phyloP scores from a whole-genome alignment of 179 eudicot genomes.

The Gypsophila paniculata region DNA sequence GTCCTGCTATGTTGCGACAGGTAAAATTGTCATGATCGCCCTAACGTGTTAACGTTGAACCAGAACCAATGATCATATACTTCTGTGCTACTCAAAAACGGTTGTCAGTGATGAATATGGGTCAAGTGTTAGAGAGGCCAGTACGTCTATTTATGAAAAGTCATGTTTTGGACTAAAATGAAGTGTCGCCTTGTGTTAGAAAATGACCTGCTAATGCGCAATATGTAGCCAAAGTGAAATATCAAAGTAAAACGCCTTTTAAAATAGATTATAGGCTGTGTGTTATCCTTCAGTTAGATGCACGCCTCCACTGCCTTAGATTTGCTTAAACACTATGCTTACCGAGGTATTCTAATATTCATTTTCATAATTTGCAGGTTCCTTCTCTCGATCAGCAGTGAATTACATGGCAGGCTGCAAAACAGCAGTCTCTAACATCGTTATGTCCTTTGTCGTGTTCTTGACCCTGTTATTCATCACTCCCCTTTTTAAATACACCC shows the following conservation, averaged over 20 bases:
- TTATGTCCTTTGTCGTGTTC: constrained; percentile 71
- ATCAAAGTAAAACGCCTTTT: no score
- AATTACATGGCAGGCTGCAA: constrained; percentile 82
- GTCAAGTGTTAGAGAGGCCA: background rate
- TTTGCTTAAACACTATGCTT: background rate
- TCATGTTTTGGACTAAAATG: background rate
- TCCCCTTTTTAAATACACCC: constrained; percentile 71
- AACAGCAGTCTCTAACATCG: constrained; percentile 66
- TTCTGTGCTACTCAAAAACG: background rate
- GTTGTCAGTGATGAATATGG: background rate
- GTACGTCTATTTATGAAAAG: background rate
- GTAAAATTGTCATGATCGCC: constrained; percentile 28
- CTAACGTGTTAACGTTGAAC: background rate
- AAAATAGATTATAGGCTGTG: background rate
- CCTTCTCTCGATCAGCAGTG: constrained; percentile 88
- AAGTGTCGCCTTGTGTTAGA: no score
- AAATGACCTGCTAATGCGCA: no score
- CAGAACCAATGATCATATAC: no score
- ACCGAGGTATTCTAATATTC: background rate
- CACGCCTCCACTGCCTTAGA: background rate
- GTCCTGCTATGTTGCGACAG: constrained; percentile 88
- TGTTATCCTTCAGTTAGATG: background rate
- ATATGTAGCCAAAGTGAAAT: no score
- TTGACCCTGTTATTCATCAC: constrained; percentile 60
- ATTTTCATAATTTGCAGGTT: constrained; percentile 44